Percentiles rank a stretch among this genome's conserved stretches.
Evolutionary conservation across 441 rosid genomes (phyloP).

Genomic region (Pelargonium hybrid): DNA sequence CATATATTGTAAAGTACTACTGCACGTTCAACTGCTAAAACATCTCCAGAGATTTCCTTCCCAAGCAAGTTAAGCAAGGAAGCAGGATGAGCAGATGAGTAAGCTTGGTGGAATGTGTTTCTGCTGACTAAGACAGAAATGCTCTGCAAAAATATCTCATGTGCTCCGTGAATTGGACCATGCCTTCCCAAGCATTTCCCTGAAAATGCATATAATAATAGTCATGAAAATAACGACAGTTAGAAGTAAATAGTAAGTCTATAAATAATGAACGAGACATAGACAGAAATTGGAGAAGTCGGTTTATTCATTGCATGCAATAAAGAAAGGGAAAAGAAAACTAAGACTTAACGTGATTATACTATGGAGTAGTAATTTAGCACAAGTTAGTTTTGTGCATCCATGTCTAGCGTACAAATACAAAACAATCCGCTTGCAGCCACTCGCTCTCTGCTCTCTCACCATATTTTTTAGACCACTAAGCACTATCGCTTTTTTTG

Average conservation of each 20-base stretch:
- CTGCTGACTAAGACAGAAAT: conserved; percentile 40
- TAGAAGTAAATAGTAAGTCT: background rate
- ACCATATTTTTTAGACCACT: background rate
- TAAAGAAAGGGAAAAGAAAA: background rate
- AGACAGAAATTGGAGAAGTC: background rate
- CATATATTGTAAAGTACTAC: conserved; percentile 47
- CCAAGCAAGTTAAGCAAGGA: conserved; percentile 56
- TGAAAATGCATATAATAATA: conserved; percentile 22
- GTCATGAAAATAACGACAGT: conserved; percentile 13
- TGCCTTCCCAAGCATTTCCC: conserved; percentile 55
- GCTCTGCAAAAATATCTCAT: conserved; percentile 53
- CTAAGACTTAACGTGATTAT: background rate
- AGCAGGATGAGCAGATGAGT: conserved; percentile 25
- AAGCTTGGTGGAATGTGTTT: conserved; percentile 30
- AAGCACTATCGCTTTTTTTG: background rate
- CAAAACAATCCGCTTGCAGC: background rate
- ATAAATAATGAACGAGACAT: background rate
- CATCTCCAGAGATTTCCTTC: conserved; percentile 46
- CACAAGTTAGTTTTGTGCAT: background rate
- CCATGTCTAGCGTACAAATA: background rate
- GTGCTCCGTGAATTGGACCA: conserved; percentile 52
- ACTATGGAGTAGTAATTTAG: background rate
- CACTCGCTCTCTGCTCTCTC: background rate
- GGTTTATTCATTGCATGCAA: background rate
- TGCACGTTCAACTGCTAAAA: conserved; percentile 67